Conservation (phyloP, 2,329 filamentous ascomycete genomes). For the Fusarium kyushuense region DNA sequence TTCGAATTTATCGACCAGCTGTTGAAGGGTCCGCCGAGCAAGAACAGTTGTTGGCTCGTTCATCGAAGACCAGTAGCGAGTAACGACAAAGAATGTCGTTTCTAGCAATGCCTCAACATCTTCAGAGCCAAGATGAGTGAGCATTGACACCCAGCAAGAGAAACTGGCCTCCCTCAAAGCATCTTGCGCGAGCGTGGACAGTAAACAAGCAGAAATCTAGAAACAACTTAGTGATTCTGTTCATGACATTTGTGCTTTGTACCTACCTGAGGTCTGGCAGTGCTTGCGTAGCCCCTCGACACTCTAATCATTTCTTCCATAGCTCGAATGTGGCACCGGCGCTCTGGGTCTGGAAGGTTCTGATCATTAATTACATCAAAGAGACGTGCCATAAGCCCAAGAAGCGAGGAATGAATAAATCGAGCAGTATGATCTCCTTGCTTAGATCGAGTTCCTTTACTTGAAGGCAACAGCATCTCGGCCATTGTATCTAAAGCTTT, state of each 20-base stretch:
- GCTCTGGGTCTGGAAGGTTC: conserved; percentile 72
- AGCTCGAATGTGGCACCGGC: conserved; percentile 80
- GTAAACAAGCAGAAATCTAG: conserved; percentile 90
- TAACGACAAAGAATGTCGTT: conserved; percentile 89
- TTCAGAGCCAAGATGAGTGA: conserved; percentile 78
- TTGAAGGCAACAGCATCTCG: conserved; percentile 55
- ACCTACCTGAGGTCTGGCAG: conserved; percentile 85
- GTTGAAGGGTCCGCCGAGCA: conserved; percentile 72
- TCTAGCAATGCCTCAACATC: conserved; percentile 86
- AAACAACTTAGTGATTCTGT: neutral
- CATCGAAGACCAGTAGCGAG: conserved; percentile 81
- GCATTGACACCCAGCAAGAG: conserved; percentile 84
- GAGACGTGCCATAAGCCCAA: conserved; percentile 87
- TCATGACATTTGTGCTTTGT: neutral
- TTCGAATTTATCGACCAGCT: conserved; percentile 73
- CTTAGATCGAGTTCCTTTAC: conserved; percentile 60
- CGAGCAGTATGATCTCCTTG: conserved; percentile 71
- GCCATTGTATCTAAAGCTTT: conserved; percentile 63
- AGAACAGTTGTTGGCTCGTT: conserved; percentile 68
- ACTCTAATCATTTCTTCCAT: conserved; percentile 89
- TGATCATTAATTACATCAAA: conserved; percentile 82
- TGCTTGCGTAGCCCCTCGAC: conserved; percentile 77
- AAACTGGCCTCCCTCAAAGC: conserved; percentile 84
- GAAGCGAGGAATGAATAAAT: conserved; percentile 85
- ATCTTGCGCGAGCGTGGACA: conserved; percentile 81